These are phyloP conservation scores for Tubosaeta sp. DNA, from an alignment of 768 basidiomycete genomes.

Conservation along the genomic window DNA sequence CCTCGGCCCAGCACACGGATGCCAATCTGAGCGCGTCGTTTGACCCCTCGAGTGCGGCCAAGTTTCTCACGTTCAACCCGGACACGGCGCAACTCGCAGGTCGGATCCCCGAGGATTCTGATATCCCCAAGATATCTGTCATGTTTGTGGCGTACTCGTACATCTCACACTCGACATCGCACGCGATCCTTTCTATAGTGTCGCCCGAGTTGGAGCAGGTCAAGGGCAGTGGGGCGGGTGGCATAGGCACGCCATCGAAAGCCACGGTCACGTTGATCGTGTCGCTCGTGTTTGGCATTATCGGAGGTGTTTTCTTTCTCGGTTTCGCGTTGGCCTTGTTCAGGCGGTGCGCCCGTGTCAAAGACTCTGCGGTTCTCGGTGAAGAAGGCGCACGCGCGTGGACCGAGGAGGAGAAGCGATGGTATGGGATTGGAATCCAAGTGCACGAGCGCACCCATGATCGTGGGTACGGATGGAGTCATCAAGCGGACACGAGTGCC, in stretches of 20 bases:
- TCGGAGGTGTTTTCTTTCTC: conserved; percentile 56
- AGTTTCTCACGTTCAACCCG: conserved; percentile 54
- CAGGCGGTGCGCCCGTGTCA: conserved; percentile 51
- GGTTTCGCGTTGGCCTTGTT: conserved; percentile 52
- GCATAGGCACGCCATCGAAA: conserved; percentile 41
- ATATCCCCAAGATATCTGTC: conserved; percentile 40
- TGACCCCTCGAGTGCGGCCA: conserved; percentile 44
- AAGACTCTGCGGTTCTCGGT: conserved; percentile 57
- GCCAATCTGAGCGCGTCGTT: conserved; percentile 53
- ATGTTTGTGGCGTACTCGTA: conserved; percentile 68
- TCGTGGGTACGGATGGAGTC: conserved; percentile 30
- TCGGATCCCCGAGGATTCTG: conserved; percentile 46
- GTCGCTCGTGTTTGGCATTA: conserved; percentile 54
- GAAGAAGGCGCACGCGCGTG: conserved; percentile 55
- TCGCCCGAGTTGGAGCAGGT: conserved; percentile 39
- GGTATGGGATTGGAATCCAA: conserved; percentile 54
- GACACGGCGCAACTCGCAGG: conserved; percentile 47
- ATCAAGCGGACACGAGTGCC: conserved; percentile 25
- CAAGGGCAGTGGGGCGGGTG: conserved; percentile 29
- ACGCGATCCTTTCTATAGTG: conserved; percentile 51
- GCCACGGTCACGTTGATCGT: conserved; percentile 53
- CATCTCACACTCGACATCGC: conserved; percentile 67
- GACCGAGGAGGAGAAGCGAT: conserved; percentile 62
- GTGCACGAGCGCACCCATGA: conserved; percentile 13
- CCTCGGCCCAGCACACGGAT: conserved; percentile 35